Evolutionary conservation across 768 basidiomycete genomes (phyloP).

Genomic region (Favolaschia claudopus): DNA sequence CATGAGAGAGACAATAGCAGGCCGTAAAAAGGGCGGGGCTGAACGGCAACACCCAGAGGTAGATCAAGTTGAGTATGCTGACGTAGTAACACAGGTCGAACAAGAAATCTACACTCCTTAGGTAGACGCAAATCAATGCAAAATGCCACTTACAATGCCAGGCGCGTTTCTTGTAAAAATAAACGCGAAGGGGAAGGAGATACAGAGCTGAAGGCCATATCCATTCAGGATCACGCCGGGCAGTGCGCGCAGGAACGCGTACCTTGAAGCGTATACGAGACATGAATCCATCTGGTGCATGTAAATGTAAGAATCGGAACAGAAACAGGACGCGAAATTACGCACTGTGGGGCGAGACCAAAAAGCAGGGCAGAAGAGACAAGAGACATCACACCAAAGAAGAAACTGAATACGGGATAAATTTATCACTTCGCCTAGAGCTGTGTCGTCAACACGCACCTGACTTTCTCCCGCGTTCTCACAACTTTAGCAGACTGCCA

Average conservation of each 20-base stretch:
- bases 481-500: slow-evolving; percentile 96
- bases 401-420: too few relatives aligned
- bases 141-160: slow-evolving; percentile 64
- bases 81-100: slow-evolving; percentile 94
- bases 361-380: slow-evolving; percentile 86
- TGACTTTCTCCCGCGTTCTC: slow-evolving; percentile 78
- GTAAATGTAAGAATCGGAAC: slow-evolving; percentile 23
- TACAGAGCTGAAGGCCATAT: too few relatives aligned
- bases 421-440: too few relatives aligned
- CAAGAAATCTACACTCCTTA: slow-evolving; percentile 68
- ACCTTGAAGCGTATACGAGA: slow-evolving; percentile 83
- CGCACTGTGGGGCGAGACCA: slow-evolving; percentile 86
- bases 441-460: not conserved
- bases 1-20: slow-evolving; percentile 92
- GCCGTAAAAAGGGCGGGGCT: slow-evolving; percentile 85
- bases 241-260: too few relatives aligned
- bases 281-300: slow-evolving; percentile 79
- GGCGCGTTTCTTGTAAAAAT: slow-evolving; percentile 88
- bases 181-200: slow-evolving; percentile 84
- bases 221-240: too few relatives aligned
- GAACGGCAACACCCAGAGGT: slow-evolving; percentile 87
- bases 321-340: slow-evolving; percentile 36
- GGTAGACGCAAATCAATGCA: not conserved
- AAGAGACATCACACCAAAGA: slow-evolving; percentile 92
- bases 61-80: slow-evolving; percentile 90